These are phyloP conservation scores for Suillus fuscotomentosus DNA, from an alignment of 768 basidiomycete genomes.

Conservation along the genomic window DNA sequence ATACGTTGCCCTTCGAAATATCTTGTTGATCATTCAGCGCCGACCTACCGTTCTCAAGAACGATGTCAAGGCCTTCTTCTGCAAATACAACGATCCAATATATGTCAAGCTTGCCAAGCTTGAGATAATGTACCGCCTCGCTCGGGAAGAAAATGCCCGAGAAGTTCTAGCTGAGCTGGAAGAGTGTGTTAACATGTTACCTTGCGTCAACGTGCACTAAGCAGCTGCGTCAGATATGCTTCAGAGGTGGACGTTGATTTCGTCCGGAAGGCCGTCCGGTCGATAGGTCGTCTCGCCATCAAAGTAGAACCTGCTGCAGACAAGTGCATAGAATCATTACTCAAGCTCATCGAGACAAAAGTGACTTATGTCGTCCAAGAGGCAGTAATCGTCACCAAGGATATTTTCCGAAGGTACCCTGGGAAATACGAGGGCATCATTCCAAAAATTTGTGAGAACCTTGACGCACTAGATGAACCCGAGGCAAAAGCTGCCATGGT, in stretches of 20 bases:
- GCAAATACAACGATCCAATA: conserved; percentile 99
- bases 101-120: conserved; percentile 98
- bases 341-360: conserved; percentile 88
- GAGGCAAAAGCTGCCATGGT: conserved; percentile 97
- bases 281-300: conserved; percentile 97
- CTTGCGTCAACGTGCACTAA: neutral
- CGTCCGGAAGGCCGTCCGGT: conserved; percentile 95
- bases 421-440: conserved; percentile 97
- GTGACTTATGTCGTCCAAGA: conserved; percentile 97
- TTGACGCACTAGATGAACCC: conserved; percentile 91
- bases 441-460: conserved; percentile 86
- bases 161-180: conserved; percentile 94
- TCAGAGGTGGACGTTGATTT: conserved; percentile 99
- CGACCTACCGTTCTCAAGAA: conserved; percentile 90
- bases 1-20: conserved; percentile 96
- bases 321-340: conserved; percentile 82
- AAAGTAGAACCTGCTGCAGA: conserved; percentile 91
- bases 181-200: conserved; percentile 55
- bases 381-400: conserved; percentile 95
- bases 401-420: conserved; percentile 96
- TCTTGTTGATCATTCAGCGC: conserved; percentile 94
- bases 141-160: conserved; percentile 88
- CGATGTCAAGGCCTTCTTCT: conserved; percentile 99
- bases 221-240: conserved; percentile 66
- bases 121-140: conserved; percentile 98